Base-by-base conservation (phyloP, 2,329 filamentous ascomycete species). In the Phialophora expanda region DNA sequence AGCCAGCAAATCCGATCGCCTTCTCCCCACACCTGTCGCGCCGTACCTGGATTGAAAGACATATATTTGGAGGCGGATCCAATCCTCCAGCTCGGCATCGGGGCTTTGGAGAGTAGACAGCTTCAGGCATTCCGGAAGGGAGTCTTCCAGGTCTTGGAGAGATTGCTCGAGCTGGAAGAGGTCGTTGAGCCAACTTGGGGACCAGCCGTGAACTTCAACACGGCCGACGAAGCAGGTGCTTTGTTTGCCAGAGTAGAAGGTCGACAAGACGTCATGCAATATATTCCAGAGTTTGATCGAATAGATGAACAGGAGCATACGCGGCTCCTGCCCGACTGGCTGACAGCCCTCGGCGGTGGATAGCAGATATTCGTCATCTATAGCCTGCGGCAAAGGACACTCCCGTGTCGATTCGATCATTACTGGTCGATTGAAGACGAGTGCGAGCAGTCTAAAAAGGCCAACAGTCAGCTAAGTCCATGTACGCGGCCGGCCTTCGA, bases 201-300 rank as follows among this genome's bases (percentile, higher is more conserved):
- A 50, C 20, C 32, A 20, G 51, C 20, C 17, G 32, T 44, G 50
- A 9, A 53, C 50, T 44, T 41, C 30, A 38, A 30, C 34, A 34
- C 20, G 30, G 54, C 55, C 28, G 32, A 59, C n/a, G 38, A 62
- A 44, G n/a, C 14, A n/a, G 20, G 46, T 7, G 30, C 48, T 8
- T 22, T 4, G 9, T 20, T 22, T 54, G 38, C 26, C 44, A 9
- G 20, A 22, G 28, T 66, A 66, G 17, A 62, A 46, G 2, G 38
- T 50, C 22, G 76, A 63, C 2, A 78, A 68, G 2, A 77, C 73
- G 30, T 78, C 73, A 30, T 76, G 74, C 62, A 78, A 64, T 14
- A 78, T 77, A 26, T 77, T 73, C 61, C 77, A 78, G 2, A 78
- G 66, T 53, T 76, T 73, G 14, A 77, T 67, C 0, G 76, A 74